phyloP scores from a whole-genome alignment of 208 protist genomes.

The Trypanosoma scelopori region DNA sequence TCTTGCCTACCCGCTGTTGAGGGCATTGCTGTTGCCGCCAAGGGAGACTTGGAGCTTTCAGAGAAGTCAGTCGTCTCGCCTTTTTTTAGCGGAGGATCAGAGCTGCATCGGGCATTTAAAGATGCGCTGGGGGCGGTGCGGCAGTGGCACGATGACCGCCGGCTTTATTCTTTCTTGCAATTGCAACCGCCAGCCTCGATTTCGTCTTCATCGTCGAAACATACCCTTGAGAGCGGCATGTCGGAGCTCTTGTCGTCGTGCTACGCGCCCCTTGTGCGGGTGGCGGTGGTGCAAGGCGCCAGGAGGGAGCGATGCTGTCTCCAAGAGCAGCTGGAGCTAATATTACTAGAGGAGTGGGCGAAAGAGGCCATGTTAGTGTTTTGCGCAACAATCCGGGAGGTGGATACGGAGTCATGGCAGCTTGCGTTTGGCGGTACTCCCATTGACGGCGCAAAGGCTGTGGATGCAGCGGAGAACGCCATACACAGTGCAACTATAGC shows the following conservation, averaged over 20 bases:
- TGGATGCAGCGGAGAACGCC: constrained; percentile 6
- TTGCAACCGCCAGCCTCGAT: neutral
- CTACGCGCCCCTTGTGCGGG: constrained; percentile 1
- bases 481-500: constrained; percentile 12
- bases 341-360: neutral
- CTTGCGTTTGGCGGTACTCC: neutral
- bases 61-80: neutral
- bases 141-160: neutral
- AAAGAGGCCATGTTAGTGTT: constrained; percentile 6
- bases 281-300: neutral
- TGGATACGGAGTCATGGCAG: neutral
- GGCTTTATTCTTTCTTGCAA: neutral
- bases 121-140: neutral
- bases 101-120: neutral
- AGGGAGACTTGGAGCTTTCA: neutral
- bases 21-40: neutral
- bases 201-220: neutral
- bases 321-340: neutral
- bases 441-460: too few relatives aligned
- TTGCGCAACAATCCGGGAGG: neutral
- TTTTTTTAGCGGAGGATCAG: neutral
- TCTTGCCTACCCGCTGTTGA: neutral
- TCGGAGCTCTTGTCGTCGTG: constrained; percentile 6
- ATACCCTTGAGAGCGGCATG: constrained; percentile 1
- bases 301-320: neutral